Evolutionary conservation across 1,284 basidiomycete species (phyloP).

Genomic region (Erythrobasidium hasegawianum): DNA sequence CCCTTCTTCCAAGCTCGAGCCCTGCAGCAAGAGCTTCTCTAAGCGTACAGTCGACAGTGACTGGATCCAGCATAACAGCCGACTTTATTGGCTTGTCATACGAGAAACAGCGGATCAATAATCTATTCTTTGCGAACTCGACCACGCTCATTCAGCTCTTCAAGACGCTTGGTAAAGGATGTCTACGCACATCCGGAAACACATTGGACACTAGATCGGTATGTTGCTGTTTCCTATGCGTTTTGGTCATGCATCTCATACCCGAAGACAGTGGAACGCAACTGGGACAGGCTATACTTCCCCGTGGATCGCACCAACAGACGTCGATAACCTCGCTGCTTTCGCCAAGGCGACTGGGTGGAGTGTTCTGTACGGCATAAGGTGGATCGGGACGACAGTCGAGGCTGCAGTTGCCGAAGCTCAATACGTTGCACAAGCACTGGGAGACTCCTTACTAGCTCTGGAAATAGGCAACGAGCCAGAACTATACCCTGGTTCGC

Average conservation of each 20-base stretch:
- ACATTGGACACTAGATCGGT: neutral
- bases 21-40: neutral
- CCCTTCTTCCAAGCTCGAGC: neutral
- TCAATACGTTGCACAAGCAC: neutral
- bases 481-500: neutral
- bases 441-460: neutral
- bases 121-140: neutral
- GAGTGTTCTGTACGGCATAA: neutral
- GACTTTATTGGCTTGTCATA: neutral
- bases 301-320: neutral
- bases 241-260: too few relatives aligned
- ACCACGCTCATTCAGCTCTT: neutral
- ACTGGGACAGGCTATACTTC: neutral
- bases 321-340: neutral
- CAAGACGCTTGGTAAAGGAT: neutral
- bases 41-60: neutral
- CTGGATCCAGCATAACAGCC: neutral
- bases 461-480: conserved; percentile 1
- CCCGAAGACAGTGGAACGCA: neutral
- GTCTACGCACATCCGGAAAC: neutral
- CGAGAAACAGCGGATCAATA: neutral
- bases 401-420: neutral
- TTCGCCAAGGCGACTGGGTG: neutral
- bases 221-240: too few relatives aligned
- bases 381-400: neutral